A percentile compares a stretch with the other conserved stretches of the same genome.
Evolutionary conservation across 129 eudicot genomes (phyloP).

Genomic region (Escallonia herrerae): DNA sequence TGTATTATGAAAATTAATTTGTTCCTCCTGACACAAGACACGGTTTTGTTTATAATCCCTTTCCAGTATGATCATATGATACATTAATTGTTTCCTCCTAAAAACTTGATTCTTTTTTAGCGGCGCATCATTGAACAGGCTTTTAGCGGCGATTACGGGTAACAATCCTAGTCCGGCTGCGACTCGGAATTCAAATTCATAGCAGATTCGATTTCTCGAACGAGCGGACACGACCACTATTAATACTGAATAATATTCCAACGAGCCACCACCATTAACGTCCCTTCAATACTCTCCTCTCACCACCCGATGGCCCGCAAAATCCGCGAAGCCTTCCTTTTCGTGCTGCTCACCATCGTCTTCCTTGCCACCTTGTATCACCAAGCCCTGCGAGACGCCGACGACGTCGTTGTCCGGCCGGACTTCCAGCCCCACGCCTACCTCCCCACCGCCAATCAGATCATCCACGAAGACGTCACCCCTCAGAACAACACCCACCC

Average conservation of each 20-base stretch:
- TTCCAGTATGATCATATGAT: too few relatives aligned
- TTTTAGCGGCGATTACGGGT: too few relatives aligned
- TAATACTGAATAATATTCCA: not conserved
- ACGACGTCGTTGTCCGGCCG: conserved; percentile 1
- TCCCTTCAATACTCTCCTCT: not conserved
- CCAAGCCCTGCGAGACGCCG: conserved; percentile 19
- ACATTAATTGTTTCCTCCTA: too few relatives aligned
- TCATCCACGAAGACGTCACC: not conserved
- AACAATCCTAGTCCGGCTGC: not conserved
- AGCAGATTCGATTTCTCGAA: not conserved
- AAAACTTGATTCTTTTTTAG: too few relatives aligned
- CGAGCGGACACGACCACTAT: too few relatives aligned
- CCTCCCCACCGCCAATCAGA: not conserved
- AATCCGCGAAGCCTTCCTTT: conserved; percentile 31
- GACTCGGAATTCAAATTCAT: not conserved
- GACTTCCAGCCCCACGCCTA: not conserved
- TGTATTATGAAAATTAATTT: too few relatives aligned
- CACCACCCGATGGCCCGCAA: conserved; percentile 27
- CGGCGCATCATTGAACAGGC: too few relatives aligned
- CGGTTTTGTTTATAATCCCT: too few relatives aligned
- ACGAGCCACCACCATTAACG: not conserved
- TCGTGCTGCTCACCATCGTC: conserved; percentile 27
- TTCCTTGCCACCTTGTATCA: conserved; percentile 35
- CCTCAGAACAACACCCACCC: not conserved
- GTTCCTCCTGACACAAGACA: too few relatives aligned